phyloP scores from a whole-genome alignment of 2,329 filamentous ascomycete species.

The Fusarium chuoi region DNA sequence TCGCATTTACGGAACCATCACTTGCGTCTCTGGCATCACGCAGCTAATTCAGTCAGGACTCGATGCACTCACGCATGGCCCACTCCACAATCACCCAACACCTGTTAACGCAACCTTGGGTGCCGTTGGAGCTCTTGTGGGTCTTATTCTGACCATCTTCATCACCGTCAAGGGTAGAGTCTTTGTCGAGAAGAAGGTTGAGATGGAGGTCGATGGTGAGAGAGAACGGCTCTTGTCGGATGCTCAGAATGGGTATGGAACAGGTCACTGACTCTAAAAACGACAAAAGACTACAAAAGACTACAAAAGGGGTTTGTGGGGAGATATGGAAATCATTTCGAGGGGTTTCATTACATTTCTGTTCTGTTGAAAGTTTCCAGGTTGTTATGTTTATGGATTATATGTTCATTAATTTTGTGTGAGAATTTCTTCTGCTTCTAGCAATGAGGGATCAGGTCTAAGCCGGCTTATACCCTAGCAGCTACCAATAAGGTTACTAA shows the following conservation, averaged over 20 bases:
- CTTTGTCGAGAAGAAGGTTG: slow-evolving; percentile 28
- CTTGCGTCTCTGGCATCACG: slow-evolving; percentile 76
- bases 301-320: too few species aligned
- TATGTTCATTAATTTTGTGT: too few species aligned
- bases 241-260: slow-evolving; percentile 9
- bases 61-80: slow-evolving; percentile 68
- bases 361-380: too few species aligned
- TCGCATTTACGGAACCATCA: slow-evolving; percentile 80
- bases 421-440: too few species aligned
- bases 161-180: slow-evolving; percentile 9
- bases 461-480: too few species aligned
- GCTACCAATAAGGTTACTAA: too few species aligned
- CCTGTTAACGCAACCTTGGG: slow-evolving; percentile 22
- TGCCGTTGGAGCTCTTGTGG: slow-evolving; percentile 1
- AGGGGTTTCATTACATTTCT: too few species aligned
- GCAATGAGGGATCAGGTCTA: too few species aligned
- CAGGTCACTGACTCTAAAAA: neutral
- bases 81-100: slow-evolving; percentile 9
- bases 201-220: slow-evolving; percentile 20
- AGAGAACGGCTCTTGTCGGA: slow-evolving; percentile 28
- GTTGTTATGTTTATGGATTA: too few species aligned
- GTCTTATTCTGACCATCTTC: slow-evolving; percentile 8
- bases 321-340: too few species aligned
- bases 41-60: slow-evolving; percentile 78
- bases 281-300: too few species aligned